phyloP scores from a whole-genome alignment of 768 basidiomycete genomes.

The Lactarius indigo region DNA sequence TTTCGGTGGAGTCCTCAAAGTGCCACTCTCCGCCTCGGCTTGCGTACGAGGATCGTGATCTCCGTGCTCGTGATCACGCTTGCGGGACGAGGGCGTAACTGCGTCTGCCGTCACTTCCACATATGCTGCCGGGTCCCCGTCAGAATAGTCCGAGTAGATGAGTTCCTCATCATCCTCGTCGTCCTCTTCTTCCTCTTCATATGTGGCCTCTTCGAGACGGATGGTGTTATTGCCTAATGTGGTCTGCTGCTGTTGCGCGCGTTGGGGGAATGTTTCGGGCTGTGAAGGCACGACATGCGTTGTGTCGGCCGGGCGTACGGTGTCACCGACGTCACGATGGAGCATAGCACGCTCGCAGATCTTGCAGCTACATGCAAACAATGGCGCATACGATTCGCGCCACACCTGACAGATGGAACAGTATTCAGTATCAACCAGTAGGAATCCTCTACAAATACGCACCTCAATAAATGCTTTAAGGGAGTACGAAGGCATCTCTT shows the following conservation, averaged over 20 bases:
- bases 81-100: constrained; percentile 33
- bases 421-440: not conserved
- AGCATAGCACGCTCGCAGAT: constrained; percentile 68
- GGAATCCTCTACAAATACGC: constrained; percentile 29
- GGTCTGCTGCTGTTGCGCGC: constrained; percentile 8
- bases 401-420: constrained; percentile 48
- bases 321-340: constrained; percentile 44
- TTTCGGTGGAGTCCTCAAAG: constrained; percentile 40
- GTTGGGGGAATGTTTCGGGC: constrained; percentile 18
- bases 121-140: constrained; percentile 11
- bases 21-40: constrained; percentile 32
- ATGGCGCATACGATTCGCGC: constrained; percentile 67
- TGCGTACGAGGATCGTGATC: constrained; percentile 26
- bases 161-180: constrained; percentile 35
- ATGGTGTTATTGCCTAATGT: constrained; percentile 27
- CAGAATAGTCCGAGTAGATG: constrained; percentile 16
- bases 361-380: constrained; percentile 70
- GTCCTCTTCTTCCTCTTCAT: constrained; percentile 34
- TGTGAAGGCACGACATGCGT: constrained; percentile 32
- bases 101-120: constrained; percentile 28
- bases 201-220: constrained; percentile 28
- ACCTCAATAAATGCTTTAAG: constrained; percentile 51
- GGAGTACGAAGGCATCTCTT: constrained; percentile 41
- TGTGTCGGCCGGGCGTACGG: constrained; percentile 23
- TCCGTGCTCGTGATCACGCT: constrained; percentile 35